A percentile compares a stretch with the other conserved stretches of the same genome.
These are phyloP conservation scores for Letharia lupina DNA, from an alignment of 495 filamentous ascomycete genomes.

Conservation along the genomic window DNA sequence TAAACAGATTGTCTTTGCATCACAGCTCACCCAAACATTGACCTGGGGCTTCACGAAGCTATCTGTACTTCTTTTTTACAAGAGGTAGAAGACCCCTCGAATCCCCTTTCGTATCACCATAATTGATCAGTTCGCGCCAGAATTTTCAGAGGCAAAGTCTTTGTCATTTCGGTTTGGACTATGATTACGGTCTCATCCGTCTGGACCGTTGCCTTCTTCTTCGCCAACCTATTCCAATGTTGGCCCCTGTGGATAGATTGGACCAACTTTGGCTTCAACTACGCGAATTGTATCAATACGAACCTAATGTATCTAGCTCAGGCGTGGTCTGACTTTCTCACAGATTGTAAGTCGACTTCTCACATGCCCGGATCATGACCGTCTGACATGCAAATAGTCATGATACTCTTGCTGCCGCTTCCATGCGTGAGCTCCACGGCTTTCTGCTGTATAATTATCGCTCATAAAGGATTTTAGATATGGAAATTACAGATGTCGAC, in stretches of 20 bases:
- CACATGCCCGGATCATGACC: neutral
- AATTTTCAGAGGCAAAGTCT: neutral
- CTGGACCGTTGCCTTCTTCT: neutral
- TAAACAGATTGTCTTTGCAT: conserved; percentile 1
- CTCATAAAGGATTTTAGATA: neutral
- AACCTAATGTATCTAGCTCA: neutral
- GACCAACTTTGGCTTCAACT: neutral
- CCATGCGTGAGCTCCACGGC: neutral
- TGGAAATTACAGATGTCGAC: neutral
- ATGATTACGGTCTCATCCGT: neutral
- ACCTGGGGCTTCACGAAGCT: conserved; percentile 2
- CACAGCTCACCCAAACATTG: neutral
- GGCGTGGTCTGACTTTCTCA: conserved; percentile 5
- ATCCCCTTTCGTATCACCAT: neutral
- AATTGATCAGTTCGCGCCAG: neutral
- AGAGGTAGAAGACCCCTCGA: neutral
- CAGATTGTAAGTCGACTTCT: neutral
- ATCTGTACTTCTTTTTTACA: conserved; percentile 7
- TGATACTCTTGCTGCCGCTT: neutral
- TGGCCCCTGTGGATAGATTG: neutral
- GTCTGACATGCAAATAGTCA: neutral
- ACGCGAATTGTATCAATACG: neutral
- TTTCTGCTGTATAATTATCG: neutral
- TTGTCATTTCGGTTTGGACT: neutral
- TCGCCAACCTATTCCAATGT: neutral